Base-by-base conservation (phyloP, 805 yeast genomes). In the Maudiozyma pseudohumilis region DNA sequence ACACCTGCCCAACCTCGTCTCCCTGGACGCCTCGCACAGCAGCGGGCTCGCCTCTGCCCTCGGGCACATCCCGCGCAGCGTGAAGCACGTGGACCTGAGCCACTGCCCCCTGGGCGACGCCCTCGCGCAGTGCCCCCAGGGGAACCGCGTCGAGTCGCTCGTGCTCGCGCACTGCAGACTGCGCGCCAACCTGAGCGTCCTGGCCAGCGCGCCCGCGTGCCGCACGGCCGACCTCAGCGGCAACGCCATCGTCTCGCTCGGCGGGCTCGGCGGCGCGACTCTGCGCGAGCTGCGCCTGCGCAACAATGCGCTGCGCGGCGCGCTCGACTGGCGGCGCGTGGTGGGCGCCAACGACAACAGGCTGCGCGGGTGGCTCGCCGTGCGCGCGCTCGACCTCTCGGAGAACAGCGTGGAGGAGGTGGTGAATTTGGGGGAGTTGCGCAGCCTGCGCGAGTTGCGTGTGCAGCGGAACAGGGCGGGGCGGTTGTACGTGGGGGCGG, bases 351-450 rank as follows among this genome's bases (percentile, higher is more conserved):
- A 38, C n/a, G 34, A 37, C 10, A 32, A 21, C 22, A 33, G 36
- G 15, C 11, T 36, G n/a, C 41, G 32, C 29, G 43, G 50, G 21
- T 49, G 58, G 59, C 13, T 36, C 18, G 34, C 43, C 9, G 30
- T 56, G 7, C 43, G 48, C 24, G 47, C 44, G 16, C 43, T 56
- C n/a, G 44, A 55, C 35, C 41, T 56, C 13, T 35, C 49, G 24
- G 38, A 40, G 33, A 56, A 56, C 36, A 30, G 38, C 9, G 52
- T 56, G 16, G 49, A 47, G 2, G 33, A 36, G 9, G 20, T 56
- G 11, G 39, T 39, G n/a, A 53, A 55, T 42, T 32, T 55, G n/a
- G 35, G 39, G 16, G 12, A 32, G 6, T 42, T 56, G 28, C 39
- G 32, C 15, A 41, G 36, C 10, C 39, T 56, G 23, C 40, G 41